Base-by-base conservation (phyloP, 1,284 basidiomycete genomes). In the Boletus mariae region DNA sequence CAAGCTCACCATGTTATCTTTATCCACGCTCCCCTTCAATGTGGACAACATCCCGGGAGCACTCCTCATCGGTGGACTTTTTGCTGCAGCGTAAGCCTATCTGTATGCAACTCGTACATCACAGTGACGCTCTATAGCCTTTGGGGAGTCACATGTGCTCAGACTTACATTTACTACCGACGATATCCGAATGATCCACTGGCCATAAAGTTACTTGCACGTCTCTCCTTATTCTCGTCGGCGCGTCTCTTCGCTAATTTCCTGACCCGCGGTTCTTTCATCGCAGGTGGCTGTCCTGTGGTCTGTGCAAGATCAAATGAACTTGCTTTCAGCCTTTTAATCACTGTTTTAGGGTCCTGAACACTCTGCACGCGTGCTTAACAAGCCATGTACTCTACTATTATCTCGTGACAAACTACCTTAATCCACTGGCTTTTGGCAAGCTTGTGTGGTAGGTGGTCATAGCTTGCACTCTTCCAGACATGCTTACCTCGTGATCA, bases 121-220 rank as follows among this genome's bases (percentile, higher is more conserved):
- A 45, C 9, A 45, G 20, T 15, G 32, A 15, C 4, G 0, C 45
- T 15, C 38, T 45, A 12, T 47, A 84, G 82, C 25, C 65, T 84
- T 11, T 84, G 79, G 73, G 82, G 82, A 2, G 64, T 83, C 5
- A 82, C 80, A 8, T 80, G 77, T 52, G 70, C 75, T 10, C 82
- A 84, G 61, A 76, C 77, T 4, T 80, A 72, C 55, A 71, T 75
- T 13, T 84, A 80, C 63, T 83, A 78, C 59, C 68, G 71, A 51
- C 62, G 69, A 28, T 70, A 63, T 35, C 65, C 71, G 2, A 67
- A 64, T 11, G 82, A 84, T 59, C 60, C n/a, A 23, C 44, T 58
- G 4, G 51, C 54, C 6, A 61, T 77, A 31, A 79, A 75, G 58
- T 29, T 66, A 13, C 61, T 75, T 63, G 80, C 79, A 54, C 44